Evolutionary conservation across 805 yeast genomes (phyloP).

Genomic region (Hemisphaericaspora nanyangensis): DNA sequence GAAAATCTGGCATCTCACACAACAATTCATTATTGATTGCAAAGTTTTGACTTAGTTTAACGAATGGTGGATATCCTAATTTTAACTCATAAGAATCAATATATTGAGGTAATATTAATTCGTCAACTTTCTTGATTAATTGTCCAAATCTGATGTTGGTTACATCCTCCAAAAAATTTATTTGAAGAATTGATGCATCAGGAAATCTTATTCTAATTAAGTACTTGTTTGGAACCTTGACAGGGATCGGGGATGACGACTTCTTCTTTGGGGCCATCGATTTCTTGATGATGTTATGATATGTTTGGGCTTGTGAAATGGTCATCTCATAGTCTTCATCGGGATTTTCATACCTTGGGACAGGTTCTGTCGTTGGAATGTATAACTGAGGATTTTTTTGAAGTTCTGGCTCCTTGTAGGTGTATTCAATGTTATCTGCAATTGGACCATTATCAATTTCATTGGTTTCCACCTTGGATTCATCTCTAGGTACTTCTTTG

Average conservation of each 20-base stretch:
- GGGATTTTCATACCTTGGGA: constrained; percentile 32
- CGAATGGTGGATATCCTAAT: constrained; percentile 38
- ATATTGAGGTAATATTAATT: constrained; percentile 23
- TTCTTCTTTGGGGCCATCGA: constrained; percentile 15
- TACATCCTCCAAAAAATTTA: constrained; percentile 23
- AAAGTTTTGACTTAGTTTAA: constrained; percentile 24
- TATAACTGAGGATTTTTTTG: constrained; percentile 18
- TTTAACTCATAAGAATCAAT: constrained; percentile 28
- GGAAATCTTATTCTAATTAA: constrained; percentile 37
- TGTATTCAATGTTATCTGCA: neutral
- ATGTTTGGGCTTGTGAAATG: constrained; percentile 32
- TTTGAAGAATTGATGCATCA: constrained; percentile 32
- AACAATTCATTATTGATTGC: constrained; percentile 22
- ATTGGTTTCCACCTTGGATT: neutral
- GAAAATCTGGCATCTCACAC: constrained; percentile 27
- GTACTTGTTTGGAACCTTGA: constrained; percentile 21
- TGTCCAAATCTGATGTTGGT: constrained; percentile 29
- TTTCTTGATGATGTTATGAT: constrained; percentile 31
- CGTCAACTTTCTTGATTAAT: constrained; percentile 33
- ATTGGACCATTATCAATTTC: neutral
- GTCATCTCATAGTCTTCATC: constrained; percentile 41
- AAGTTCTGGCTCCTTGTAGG: constrained; percentile 3
- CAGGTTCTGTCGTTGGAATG: constrained; percentile 12
- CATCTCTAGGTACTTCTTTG: too few species aligned
- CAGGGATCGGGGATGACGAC: constrained; percentile 5